Percentiles rank a stretch among this genome's conserved stretches.
Evolutionary conservation across 306 rosid genomes (phyloP).

Genomic region (Rosa multiflora): DNA sequence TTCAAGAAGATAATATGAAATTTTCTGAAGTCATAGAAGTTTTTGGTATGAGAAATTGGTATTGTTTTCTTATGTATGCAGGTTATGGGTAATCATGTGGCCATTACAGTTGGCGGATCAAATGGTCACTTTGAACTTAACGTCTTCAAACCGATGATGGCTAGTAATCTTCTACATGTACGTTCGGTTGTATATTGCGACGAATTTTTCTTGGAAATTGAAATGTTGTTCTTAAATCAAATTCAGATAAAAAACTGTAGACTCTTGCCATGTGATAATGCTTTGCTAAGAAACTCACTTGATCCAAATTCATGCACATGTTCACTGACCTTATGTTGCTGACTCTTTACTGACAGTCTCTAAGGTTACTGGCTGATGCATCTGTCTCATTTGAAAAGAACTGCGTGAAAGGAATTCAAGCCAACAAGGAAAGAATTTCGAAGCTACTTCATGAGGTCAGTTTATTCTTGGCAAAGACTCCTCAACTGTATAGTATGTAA

Average conservation of each 20-base stretch:
- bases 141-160: slow-evolving; percentile 95
- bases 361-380: slow-evolving; percentile 93
- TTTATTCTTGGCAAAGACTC: slow-evolving; percentile 20
- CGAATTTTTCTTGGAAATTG: background rate
- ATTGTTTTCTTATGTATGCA: slow-evolving; percentile 30
- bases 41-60: slow-evolving; percentile 2
- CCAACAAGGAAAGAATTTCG: slow-evolving; percentile 86
- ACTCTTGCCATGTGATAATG: background rate
- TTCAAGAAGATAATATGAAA: slow-evolving; percentile 18
- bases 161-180: slow-evolving; percentile 76
- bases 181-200: slow-evolving; percentile 26
- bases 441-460: slow-evolving; percentile 90
- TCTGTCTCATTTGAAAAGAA: slow-evolving; percentile 92
- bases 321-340: slow-evolving; percentile 4
- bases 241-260: background rate
- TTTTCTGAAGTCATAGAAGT: slow-evolving; percentile 4
- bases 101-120: slow-evolving; percentile 89
- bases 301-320: background rate
- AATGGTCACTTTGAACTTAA: slow-evolving; percentile 99
- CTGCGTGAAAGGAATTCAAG: slow-evolving; percentile 91
- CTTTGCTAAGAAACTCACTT: background rate
- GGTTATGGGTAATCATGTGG: slow-evolving; percentile 99
- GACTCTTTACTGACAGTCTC: slow-evolving; percentile 50
- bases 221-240: background rate
- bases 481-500: background rate